These are phyloP conservation scores for Eragrostis tef DNA, from an alignment of 202 grass and related monocot genomes.

Conservation along the genomic window DNA sequence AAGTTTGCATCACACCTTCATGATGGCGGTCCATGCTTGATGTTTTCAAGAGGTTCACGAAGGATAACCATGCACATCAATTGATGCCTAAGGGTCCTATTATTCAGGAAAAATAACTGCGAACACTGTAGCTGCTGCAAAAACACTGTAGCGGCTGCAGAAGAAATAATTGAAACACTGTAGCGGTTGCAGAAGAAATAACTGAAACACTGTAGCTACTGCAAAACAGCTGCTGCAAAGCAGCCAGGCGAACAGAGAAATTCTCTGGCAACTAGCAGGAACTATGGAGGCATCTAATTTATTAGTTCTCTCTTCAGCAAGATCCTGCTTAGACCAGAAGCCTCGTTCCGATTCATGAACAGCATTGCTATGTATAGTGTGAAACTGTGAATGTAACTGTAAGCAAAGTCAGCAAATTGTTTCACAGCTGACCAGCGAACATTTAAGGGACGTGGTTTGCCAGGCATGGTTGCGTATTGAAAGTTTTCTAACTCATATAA, in stretches of 20 bases:
- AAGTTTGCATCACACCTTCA: constrained; percentile 42
- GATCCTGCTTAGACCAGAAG: constrained; percentile 25
- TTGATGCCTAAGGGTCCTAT: neutral
- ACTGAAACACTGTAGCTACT: too few relatives aligned
- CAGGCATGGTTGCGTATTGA: neutral
- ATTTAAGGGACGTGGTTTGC: neutral
- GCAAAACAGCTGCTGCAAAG: neutral
- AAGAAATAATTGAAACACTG: too few relatives aligned
- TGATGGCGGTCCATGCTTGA: constrained; percentile 43
- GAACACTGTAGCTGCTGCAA: too few relatives aligned
- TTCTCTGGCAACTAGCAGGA: neutral
- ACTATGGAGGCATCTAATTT: neutral
- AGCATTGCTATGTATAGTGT: neutral
- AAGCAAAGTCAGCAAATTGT: constrained; percentile 13
- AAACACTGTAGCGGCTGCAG: too few relatives aligned
- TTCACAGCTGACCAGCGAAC: neutral
- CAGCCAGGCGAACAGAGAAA: neutral
- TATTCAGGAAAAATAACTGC: too few relatives aligned
- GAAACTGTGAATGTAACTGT: neutral
- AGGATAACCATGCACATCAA: constrained; percentile 28
- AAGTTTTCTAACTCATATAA: neutral
- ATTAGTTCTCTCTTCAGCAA: neutral
- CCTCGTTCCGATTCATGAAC: neutral
- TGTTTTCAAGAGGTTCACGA: constrained; percentile 19
- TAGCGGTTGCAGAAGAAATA: too few relatives aligned